Base-by-base conservation (phyloP, 805 yeast genomes). In the Wickerhamiella alocasiicola region DNA sequence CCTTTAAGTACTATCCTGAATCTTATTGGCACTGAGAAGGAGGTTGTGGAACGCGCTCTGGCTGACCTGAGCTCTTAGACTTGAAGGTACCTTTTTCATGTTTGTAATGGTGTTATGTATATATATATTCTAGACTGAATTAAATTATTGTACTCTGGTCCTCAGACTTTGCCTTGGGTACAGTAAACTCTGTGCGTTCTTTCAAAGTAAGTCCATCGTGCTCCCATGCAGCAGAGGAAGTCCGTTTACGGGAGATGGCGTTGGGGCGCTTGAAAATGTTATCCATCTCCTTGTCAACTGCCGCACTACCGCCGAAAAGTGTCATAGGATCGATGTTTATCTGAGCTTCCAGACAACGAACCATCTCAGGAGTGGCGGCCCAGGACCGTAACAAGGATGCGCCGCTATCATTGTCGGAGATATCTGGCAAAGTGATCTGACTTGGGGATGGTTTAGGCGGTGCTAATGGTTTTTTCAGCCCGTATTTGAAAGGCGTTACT, bases 291-390 rank as follows among this genome's bases (percentile, higher is more conserved):
- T n/a, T n/a, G 39, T 75, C 71, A 44, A 81, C 61, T 2, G 76
- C 76, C 0, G 81, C 79, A 24, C 80, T 70, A 5, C 81, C 78
- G 0, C 94, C 94, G 61, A 84, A 82, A 1, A 83, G 70, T 15
- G 66, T 55, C 46, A 67, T 74, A 0, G 91, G 87, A 52, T 83
- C 78, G 45, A 78, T 61, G 21, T 54, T 55, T 37, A 45, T 56
- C 52, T 74, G 78, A 44, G 67, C 71, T 17, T 58, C 52, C 28
- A 76, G 58, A 26, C 67, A 61, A 23, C 63, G 61, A 31, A 66
- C 65, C 39, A 76, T 55, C 44, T 68, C 70, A 4, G 81, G 78
- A 2, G 79, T 68, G 42, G 66, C 63, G 2, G 81, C 82, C 83
- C 83, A 77, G 31, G 68, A 69, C 31, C 68, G 67, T 31, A 74